Evolutionary conservation across 495 filamentous ascomycete species (phyloP).

Genomic region (Daldinia loculata): DNA sequence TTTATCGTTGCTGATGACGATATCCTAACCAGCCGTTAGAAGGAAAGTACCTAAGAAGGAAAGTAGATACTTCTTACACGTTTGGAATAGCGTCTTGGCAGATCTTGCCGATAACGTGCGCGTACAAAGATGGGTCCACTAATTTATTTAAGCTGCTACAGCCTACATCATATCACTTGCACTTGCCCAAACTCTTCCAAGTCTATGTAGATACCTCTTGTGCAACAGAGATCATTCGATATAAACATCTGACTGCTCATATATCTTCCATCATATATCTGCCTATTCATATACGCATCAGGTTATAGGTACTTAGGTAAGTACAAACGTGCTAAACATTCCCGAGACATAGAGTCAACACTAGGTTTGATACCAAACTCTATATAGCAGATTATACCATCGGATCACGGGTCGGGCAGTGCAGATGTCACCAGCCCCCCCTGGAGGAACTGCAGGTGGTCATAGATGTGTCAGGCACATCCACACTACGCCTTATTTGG

Average conservation of each 20-base stretch:
- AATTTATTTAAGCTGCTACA: background rate
- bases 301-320: no score
- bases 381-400: background rate
- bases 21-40: background rate
- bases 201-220: background rate
- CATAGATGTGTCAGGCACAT: slow-evolving; percentile 29
- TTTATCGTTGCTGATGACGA: background rate
- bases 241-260: background rate
- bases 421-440: slow-evolving; percentile 2
- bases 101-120: slow-evolving; percentile 31
- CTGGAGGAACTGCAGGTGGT: slow-evolving; percentile 6
- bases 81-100: slow-evolving; percentile 39
- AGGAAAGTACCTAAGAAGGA: no score
- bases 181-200: background rate
- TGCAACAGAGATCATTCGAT: background rate
- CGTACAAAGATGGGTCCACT: background rate
- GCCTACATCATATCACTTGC: background rate
- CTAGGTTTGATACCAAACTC: slow-evolving; percentile 1
- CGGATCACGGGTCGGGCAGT: slow-evolving; percentile 7
- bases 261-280: no score
- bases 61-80: background rate
- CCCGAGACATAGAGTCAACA: background rate
- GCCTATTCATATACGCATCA: no score
- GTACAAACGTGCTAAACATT: background rate
- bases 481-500: slow-evolving; percentile 22